These are phyloP conservation scores for Galerina sulciceps DNA, from an alignment of 768 basidiomycete genomes.

Conservation along the genomic window DNA sequence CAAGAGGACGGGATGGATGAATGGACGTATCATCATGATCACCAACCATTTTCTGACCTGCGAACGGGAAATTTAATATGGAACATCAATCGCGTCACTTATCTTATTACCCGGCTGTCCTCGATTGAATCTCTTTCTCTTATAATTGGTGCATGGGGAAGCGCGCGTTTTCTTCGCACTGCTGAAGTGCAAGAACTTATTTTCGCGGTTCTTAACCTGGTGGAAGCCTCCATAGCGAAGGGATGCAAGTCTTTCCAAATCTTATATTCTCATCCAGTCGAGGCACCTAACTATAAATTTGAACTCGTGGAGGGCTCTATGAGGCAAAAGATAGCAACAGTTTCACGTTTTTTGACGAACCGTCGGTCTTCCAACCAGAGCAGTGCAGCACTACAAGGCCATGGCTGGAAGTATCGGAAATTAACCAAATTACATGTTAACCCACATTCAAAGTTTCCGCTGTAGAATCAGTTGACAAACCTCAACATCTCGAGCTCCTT, in stretches of 20 bases:
- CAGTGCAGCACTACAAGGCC: not conserved
- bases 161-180: not conserved
- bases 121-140: no score
- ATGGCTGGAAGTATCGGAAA: constrained; percentile 6
- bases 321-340: not conserved
- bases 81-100: no score
- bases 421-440: not conserved
- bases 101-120: no score
- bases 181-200: not conserved
- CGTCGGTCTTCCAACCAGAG: not conserved
- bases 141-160: not conserved
- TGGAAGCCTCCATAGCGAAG: not conserved
- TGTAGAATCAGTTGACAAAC: not conserved
- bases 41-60: no score
- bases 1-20: not conserved
- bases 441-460: not conserved
- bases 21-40: no score
- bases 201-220: not conserved
- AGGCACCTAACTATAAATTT: not conserved
- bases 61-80: not conserved
- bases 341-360: not conserved
- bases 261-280: not conserved
- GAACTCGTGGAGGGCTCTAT: not conserved
- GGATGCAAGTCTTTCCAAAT: constrained; percentile 2
- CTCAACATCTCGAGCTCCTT: constrained; percentile 13